Base-by-base conservation (phyloP, 106 monocot species). In the Cymbidium sinense region DNA sequence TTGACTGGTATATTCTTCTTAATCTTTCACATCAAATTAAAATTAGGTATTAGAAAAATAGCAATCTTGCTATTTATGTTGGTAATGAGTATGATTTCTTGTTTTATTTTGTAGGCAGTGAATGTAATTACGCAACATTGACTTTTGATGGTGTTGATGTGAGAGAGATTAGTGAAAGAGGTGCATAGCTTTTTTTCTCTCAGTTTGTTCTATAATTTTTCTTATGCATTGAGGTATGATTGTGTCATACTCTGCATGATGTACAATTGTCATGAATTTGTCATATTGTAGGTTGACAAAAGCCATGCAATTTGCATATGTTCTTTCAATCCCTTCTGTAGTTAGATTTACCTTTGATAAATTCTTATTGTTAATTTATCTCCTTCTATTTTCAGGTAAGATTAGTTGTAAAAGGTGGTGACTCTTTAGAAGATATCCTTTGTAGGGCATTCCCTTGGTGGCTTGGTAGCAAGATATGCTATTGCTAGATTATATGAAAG, bases 61-160 rank as follows among this genome's bases (percentile, higher is more conserved):
- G 7, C n/a, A 67, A 67, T 67, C 67, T 1, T 31, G 61, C 3
- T 67, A 11, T 31, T 67, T 2, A 1, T 67, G 6, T 67, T 67
- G 29, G 31, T 31, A 30, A 67, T 67, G 67, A 37, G 30, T 47
- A 34, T 25, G 5, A 20, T 50, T 35, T 17, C 27, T 20, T 36
- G 12, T 58, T 39, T 17, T 28, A 65, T 29, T 87, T 77, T 79
- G 35, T 83, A 96, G 96, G 93, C 70, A 96, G 96, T 78, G 62
- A 77, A 82, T 88, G 93, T 73, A 96, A 96, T 69, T 29, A 34
- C 65, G 34, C 86, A 76, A 83, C 79, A 74, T 76, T 81, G 80
- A 96, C 96, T 76, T 82, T 96, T 64, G 83, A 93, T 82, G 96
- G 93, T 34, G 82, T 96, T 70, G 96, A 96, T 81, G 78, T 88